These are phyloP conservation scores for Diplosphaera chodatii DNA, from an alignment of 139 green algal species.

Conservation along the genomic window DNA sequence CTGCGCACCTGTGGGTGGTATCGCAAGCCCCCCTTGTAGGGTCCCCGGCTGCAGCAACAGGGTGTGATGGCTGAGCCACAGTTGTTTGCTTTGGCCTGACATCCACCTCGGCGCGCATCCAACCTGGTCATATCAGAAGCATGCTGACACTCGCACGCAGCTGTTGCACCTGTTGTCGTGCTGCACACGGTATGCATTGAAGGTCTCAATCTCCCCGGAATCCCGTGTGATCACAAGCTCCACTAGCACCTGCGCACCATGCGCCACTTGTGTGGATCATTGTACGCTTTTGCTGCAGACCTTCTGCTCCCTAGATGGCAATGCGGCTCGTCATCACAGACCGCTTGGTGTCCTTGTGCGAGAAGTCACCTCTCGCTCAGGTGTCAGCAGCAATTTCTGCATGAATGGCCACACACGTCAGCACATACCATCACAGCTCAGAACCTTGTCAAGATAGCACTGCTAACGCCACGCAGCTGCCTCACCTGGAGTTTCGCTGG, in stretches of 20 bases:
- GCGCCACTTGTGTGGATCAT: too few relatives aligned
- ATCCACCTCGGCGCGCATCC: too few relatives aligned
- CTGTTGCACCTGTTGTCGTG: conserved; percentile 84
- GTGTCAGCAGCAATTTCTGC: conserved; percentile 71
- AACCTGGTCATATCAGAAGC: too few relatives aligned
- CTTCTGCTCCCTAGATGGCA: too few relatives aligned
- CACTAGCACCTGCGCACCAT: conserved; percentile 33
- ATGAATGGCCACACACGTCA: conserved; percentile 29
- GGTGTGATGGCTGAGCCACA: background rate
- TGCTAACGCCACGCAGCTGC: too few relatives aligned
- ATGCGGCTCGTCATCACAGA: too few relatives aligned
- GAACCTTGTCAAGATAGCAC: too few relatives aligned
- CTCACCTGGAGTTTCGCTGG: conserved; percentile 11
- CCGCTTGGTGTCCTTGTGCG: too few relatives aligned
- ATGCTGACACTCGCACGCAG: too few relatives aligned
- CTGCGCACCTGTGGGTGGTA: conserved; percentile 48
- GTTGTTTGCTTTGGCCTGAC: background rate
- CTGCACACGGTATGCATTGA: conserved; percentile 78
- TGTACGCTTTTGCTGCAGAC: too few relatives aligned
- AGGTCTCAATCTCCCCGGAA: conserved; percentile 49
- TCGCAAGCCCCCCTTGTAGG: conserved; percentile 81
- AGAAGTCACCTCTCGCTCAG: conserved; percentile 64
- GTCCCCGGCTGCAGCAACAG: conserved; percentile 37
- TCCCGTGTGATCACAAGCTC: conserved; percentile 75
- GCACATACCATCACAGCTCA: too few relatives aligned